Conservation (phyloP, 495 filamentous ascomycete species). For the Schizothecium vesticola region DNA sequence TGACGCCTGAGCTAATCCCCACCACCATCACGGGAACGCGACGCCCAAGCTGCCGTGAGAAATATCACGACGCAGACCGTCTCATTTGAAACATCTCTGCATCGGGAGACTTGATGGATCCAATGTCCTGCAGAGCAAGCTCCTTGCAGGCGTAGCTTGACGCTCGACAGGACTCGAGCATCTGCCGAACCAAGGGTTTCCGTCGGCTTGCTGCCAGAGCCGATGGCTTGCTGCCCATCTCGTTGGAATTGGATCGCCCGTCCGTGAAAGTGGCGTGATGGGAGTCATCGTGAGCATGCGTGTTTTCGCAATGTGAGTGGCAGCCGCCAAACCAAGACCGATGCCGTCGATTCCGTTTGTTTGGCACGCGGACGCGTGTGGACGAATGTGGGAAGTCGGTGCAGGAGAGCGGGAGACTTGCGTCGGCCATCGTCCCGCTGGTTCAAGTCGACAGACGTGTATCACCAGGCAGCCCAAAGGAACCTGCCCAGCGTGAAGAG, state of each 20-base stretch:
- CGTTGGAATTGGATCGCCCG: background rate
- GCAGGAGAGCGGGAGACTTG: background rate
- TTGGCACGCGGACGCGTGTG: background rate
- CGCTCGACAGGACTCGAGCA: background rate
- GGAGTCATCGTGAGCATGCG: background rate
- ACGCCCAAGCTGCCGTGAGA: background rate
- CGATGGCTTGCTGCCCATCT: background rate
- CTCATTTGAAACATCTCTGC: background rate
- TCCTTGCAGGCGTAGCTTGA: slow-evolving; percentile 5
- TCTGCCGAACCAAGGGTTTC: background rate
- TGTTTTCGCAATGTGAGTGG: background rate
- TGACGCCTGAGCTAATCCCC: background rate
- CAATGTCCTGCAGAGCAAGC: background rate
- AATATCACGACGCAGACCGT: background rate
- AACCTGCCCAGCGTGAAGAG: background rate
- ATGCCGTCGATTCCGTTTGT: background rate
- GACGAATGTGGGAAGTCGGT: background rate
- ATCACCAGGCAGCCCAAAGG: background rate
- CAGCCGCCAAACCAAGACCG: background rate
- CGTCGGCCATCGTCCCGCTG: background rate
- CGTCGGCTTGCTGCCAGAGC: background rate
- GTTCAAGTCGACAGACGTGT: background rate
- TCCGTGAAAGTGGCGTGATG: background rate
- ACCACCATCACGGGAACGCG: background rate
- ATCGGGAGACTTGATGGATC: background rate